Conservation (phyloP, 1,139 yeast species). For the Kurtzmaniella quercitrusa region DNA sequence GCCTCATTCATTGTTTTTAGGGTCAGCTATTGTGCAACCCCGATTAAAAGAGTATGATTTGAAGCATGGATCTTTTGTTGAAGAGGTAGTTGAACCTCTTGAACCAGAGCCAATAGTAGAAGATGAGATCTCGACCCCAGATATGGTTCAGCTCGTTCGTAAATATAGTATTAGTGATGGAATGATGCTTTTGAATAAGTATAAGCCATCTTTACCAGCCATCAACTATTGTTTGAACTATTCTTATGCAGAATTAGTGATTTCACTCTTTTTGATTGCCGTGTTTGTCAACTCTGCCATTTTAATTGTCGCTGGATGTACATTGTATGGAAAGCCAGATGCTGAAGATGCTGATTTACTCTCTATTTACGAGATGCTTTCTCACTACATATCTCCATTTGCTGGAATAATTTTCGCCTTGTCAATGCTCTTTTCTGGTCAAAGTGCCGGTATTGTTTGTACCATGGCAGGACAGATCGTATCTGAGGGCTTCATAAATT, state of each 20-base stretch:
- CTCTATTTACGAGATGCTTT: constrained; percentile 65
- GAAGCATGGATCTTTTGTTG: constrained; percentile 31
- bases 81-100: constrained; percentile 9
- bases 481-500: constrained; percentile 72
- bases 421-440: constrained; percentile 73
- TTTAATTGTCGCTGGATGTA: constrained; percentile 68
- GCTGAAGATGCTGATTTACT: constrained; percentile 69
- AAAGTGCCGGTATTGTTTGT: constrained; percentile 78
- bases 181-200: constrained; percentile 28
- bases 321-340: constrained; percentile 57
- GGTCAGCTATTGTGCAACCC: constrained; percentile 74
- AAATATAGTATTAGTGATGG: constrained; percentile 15
- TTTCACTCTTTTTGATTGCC: constrained; percentile 67
- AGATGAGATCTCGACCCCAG: constrained; percentile 2
- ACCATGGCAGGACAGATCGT: constrained; percentile 81
- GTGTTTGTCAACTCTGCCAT: constrained; percentile 73
- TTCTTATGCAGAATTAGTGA: constrained; percentile 61
- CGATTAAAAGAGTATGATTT: constrained; percentile 63
- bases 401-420: constrained; percentile 74
- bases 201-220: constrained; percentile 64
- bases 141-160: neutral
- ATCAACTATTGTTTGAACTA: constrained; percentile 61
- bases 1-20: constrained; percentile 77
- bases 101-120: constrained; percentile 7
- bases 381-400: constrained; percentile 56